Conservation (phyloP, 805 yeast species). For the Candida sphagnicola region DNA sequence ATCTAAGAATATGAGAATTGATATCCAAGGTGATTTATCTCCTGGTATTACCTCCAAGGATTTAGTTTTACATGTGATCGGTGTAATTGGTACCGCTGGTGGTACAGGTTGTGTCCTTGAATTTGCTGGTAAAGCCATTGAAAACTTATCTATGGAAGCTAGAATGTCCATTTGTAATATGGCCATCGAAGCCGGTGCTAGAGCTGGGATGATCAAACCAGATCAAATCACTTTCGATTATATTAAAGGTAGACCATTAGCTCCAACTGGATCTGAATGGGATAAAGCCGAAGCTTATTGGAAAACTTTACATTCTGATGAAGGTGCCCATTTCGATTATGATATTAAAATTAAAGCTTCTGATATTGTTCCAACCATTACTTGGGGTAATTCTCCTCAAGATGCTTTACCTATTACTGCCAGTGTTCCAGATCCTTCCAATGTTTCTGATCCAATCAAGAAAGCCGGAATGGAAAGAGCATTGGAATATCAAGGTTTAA, state of each 20-base stretch:
- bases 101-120: slow-evolving; percentile 98
- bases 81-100: slow-evolving; percentile 98
- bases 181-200: slow-evolving; percentile 99
- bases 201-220: slow-evolving; percentile 99
- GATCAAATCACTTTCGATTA: slow-evolving; percentile 87
- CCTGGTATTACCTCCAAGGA: slow-evolving; percentile 97
- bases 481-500: slow-evolving; percentile 85
- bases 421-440: slow-evolving; percentile 84
- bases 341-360: slow-evolving; percentile 77
- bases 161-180: slow-evolving; percentile 99
- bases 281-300: slow-evolving; percentile 90
- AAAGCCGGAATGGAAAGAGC: slow-evolving; percentile 89
- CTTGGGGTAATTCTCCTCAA: slow-evolving; percentile 99
- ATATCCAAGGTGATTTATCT: slow-evolving; percentile 75
- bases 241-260: slow-evolving; percentile 88
- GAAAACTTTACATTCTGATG: slow-evolving; percentile 83
- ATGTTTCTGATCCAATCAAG: slow-evolving; percentile 64
- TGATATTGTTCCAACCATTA: slow-evolving; percentile 91
- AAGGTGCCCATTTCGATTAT: slow-evolving; percentile 83
- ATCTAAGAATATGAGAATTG: slow-evolving; percentile 92
- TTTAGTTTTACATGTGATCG: slow-evolving; percentile 88
- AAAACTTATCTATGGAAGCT: slow-evolving; percentile 89
- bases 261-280: slow-evolving; percentile 94
- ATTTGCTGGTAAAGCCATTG: slow-evolving; percentile 94
- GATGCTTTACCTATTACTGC: slow-evolving; percentile 96